Conservation (phyloP, 2,329 filamentous ascomycete genomes). For the Penicillium sp. region DNA sequence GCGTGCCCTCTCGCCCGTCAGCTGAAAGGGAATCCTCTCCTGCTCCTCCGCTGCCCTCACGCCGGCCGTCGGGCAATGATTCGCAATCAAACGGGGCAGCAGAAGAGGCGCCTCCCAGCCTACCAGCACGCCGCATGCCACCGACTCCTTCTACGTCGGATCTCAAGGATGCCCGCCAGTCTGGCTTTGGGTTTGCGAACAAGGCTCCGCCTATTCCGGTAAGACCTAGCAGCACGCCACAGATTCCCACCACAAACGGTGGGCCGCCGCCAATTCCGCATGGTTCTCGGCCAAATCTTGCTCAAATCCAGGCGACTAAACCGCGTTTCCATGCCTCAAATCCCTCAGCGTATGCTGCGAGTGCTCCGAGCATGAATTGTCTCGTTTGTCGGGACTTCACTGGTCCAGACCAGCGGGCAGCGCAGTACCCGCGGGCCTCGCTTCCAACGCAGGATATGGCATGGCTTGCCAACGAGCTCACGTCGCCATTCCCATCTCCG, state of each 20-base stretch:
- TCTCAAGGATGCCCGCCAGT: constrained; percentile 36
- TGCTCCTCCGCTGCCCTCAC: constrained; percentile 21
- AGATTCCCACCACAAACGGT: constrained; percentile 16
- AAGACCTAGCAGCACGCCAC: constrained; percentile 15
- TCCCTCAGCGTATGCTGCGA: constrained; percentile 12
- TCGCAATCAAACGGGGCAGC: constrained; percentile 13
- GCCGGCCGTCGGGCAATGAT: constrained; percentile 20
- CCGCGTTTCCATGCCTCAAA: constrained; percentile 33
- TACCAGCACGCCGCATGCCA: constrained; percentile 31
- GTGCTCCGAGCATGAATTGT: constrained; percentile 47
- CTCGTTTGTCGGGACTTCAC: constrained; percentile 85
- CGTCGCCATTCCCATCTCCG: constrained; percentile 67
- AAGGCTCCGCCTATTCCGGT: constrained; percentile 22
- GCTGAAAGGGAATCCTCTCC: constrained; percentile 5
- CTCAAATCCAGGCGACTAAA: constrained; percentile 51
- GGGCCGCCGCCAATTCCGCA: constrained; percentile 49
- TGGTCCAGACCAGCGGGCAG: constrained; percentile 68
- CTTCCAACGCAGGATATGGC: constrained; percentile 64
- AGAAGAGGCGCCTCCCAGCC: constrained; percentile 12
- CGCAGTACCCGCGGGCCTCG: constrained; percentile 65
- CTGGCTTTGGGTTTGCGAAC: constrained; percentile 47
- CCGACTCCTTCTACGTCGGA: constrained; percentile 29
- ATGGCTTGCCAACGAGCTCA: constrained; percentile 72
- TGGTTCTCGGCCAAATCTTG: constrained; percentile 53
- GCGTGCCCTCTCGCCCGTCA: constrained; percentile 9